phyloP scores from a whole-genome alignment of 306 rosid species.

The Casuarina equisetifolia region DNA sequence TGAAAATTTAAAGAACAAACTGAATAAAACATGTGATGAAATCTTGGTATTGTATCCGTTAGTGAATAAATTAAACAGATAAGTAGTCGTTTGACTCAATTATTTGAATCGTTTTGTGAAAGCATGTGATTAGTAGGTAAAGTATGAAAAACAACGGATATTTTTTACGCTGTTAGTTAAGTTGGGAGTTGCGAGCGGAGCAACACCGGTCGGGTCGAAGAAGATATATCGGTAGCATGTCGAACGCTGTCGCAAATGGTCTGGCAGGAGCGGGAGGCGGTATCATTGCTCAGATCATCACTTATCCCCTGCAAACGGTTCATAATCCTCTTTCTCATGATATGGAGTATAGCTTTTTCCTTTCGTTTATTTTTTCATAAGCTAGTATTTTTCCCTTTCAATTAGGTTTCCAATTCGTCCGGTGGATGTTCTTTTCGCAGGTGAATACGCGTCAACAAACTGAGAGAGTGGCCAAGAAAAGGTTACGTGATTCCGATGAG shows the following conservation, averaged over 20 bases:
- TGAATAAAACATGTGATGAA: too few species aligned
- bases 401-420: background rate
- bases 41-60: too few species aligned
- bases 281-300: constrained; percentile 77
- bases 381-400: background rate
- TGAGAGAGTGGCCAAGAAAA: constrained; percentile 62
- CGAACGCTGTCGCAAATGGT: constrained; percentile 73
- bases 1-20: too few species aligned
- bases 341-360: background rate
- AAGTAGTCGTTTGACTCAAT: too few species aligned
- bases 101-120: too few species aligned
- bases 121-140: too few species aligned
- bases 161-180: too few species aligned
- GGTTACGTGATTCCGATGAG: constrained; percentile 5
- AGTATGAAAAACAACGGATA: too few species aligned
- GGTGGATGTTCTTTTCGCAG: constrained; percentile 25
- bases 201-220: background rate
- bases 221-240: constrained; percentile 20
- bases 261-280: constrained; percentile 87
- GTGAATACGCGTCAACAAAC: constrained; percentile 89
- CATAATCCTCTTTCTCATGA: background rate
- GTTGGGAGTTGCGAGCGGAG: background rate
- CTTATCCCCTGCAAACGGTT: constrained; percentile 85
- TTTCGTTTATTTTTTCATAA: background rate
- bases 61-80: too few species aligned